Evolutionary conservation across 2,329 filamentous ascomycete species (phyloP), one percentile per base, ranked within the genome.

Genomic region (Amauroascus niger): DNA sequence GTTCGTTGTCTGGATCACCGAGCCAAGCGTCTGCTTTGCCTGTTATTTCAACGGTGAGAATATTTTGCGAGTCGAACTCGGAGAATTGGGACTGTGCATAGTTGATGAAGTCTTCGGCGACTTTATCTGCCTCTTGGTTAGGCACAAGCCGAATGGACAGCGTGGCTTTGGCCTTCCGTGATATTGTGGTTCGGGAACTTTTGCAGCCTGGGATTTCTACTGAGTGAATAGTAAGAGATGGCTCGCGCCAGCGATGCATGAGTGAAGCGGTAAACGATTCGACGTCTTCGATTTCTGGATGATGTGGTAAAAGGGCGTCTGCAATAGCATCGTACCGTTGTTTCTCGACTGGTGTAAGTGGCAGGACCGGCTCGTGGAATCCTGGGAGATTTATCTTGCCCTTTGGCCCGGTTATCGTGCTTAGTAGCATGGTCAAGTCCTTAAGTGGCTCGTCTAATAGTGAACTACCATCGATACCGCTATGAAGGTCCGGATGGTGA

Each of bases 11-110:
- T 2, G 88, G 89, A 62, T 96, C 88, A 13, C 93, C 91, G 0
- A 98, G 80, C 93, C 93, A 98, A 0, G 93, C 89, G 65, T 98
- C 93, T 0, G 93, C 91, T 69, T 87, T 85, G 65, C 96, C 93
- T 60, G 95, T 89, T 59, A 98, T 90, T 28, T 83, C 84, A 37
- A 98, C 80, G 1, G 77, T 84, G 33, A 98, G 76, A 5, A 76
- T 79, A 63, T 98, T 98, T 57, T 87, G 84, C 0, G 88, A 91
- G 28, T 84, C 83, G 1, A 97, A 81, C 14, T 77, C 71, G 0
- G 75, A 76, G 64, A 96, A 98, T 60, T 89, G 80, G 11, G 78
- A 73, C 45, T 81, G 70, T 0, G 96, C 75, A 63, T 86, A 94
- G 1, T 74, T 66, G 0, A 76, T 81, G 4, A 98, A 75, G 0